Base-by-base conservation (phyloP, 768 basidiomycete species). In the Suillus subluteus region DNA sequence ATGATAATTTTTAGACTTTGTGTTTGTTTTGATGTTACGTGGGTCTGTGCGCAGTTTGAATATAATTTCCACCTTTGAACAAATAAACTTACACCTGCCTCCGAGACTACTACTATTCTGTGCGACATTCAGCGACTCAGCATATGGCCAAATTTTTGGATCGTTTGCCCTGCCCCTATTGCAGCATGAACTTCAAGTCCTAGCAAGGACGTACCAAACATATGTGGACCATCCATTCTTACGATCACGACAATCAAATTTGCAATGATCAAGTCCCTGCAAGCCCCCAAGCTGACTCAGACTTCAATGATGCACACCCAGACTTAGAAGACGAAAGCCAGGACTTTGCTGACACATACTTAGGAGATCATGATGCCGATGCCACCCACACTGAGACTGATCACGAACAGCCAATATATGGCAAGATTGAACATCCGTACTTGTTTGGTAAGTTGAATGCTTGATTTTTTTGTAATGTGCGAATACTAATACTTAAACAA, bases 161-260 rank as follows among this genome's bases (percentile, higher is more conserved):
- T 43, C 58, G 18, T 38, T 43, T 61, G 58, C 37, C 13, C 26
- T 61, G 58, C 58, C 58, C 58, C 23, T 37, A 43, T 23, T 61
- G 58, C 26, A 13, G 13, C 15, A 38, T 38, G 58, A 41, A 37
- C 21, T 61, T 61, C 58, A 61, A 38, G 23, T 61, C 58, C 43
- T 38, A 61, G 58, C 58, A 21, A 38, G 58, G 58, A 37, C 38
- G 58, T 43, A 61, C 58, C 21, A 61, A 61, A 41, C 58, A 61
- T 43, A 61, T 61, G 16, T 7, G 58, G 43, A 61, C 58, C 13
- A 38, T 32, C 9, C 58, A 61, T 38, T n/a, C 44, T 46, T 46
- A 46, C 3, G 21, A 46, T 46, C 44, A 46, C 21, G 4, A 46
- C 21, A 3, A 46, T 46, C 44, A n/a, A 21, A 46, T 46, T 46